Evolutionary conservation across 1,284 basidiomycete species (phyloP), one percentile per base, ranked within the genome.

Genomic region (Trichosporon inkin): DNA sequence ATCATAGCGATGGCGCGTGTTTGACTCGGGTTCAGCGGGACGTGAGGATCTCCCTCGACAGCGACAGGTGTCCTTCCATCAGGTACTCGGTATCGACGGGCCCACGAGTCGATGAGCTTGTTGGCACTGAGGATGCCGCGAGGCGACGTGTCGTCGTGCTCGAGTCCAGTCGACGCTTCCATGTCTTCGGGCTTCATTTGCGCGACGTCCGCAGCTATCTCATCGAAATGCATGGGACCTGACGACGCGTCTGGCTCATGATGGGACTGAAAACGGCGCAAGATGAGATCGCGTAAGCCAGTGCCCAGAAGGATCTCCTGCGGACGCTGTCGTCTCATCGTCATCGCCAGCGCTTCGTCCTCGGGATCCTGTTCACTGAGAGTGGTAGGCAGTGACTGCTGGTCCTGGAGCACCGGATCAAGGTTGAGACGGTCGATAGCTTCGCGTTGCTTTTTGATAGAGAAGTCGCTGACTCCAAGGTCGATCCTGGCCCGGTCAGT

Each of bases 1-100:
- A 95, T 94, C 79, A 86, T 84, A 1, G 92, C 92, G 53, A 94
- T 85, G 0, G 93, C 93, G 58, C 85, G 81, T 56, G 84, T 82
- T 76, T 97, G 92, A n/a, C 87, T 88, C 10, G 76, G 71, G 71
- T 95, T 96, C 65, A 96, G 75, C 0, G 81, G 81, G 1, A 95
- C 74, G 2, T 81, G 76, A 0, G 92, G 92, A 76, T 96, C 93
- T 7, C 90, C 90, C 58, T 90, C 87, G 2, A 92, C 78, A 1
- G 80, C 77, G 24, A 92, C 68, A 0, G 91, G 89, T 7, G 68
- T 65, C 32, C 66, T 57, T 1, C 74, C 69, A 54, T 84, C 73
- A 17, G 79, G 76, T n/a, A 78, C 77, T 16, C 82, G 80, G 74
- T 91, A 86, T 51, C 90, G 81, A 54, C 76, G 78, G 2, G 85